These are phyloP conservation scores for Orychophragmus violaceus DNA, from an alignment of 345 rosid species.

Conservation along the genomic window DNA sequence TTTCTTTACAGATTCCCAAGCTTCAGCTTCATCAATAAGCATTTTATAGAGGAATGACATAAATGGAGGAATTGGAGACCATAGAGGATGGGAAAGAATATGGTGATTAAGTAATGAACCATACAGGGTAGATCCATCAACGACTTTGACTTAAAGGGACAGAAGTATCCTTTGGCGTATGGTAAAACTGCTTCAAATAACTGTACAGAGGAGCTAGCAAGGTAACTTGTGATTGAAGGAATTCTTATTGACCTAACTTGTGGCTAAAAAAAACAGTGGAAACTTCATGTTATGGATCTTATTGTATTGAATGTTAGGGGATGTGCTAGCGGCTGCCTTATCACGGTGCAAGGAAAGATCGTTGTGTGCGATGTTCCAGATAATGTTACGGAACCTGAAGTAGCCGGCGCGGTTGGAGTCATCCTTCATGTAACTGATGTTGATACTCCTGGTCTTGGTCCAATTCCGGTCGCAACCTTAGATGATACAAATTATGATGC, in stretches of 20 bases:
- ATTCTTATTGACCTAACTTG: conserved; percentile 3
- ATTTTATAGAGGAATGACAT: too few relatives aligned
- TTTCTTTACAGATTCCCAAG: too few relatives aligned
- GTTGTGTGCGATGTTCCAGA: conserved; percentile 11
- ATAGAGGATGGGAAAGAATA: too few relatives aligned
- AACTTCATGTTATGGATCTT: background rate
- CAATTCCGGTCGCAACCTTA: conserved; percentile 27
- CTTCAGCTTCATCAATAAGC: too few relatives aligned
- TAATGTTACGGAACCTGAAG: background rate
- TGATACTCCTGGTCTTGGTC: conserved; percentile 22
- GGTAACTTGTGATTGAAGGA: conserved; percentile 16
- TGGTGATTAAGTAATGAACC: background rate
- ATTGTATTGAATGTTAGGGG: conserved; percentile 17
- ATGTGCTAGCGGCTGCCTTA: conserved; percentile 24
- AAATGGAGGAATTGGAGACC: too few relatives aligned
- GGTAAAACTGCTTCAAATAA: conserved; percentile 6
- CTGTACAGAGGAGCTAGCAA: background rate
- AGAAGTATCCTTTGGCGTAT: conserved; percentile 25
- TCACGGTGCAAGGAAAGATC: conserved; percentile 36
- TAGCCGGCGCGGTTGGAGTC: conserved; percentile 37
- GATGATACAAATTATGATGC: conserved; percentile 4
- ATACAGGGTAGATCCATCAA: conserved; percentile 33
- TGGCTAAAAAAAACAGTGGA: conserved; percentile 5
- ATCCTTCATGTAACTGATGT: conserved; percentile 9
- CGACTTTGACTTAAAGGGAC: conserved; percentile 20